These are phyloP conservation scores for Gloeostereum incarnatum DNA, from an alignment of 768 basidiomycete genomes.

Conservation along the genomic window DNA sequence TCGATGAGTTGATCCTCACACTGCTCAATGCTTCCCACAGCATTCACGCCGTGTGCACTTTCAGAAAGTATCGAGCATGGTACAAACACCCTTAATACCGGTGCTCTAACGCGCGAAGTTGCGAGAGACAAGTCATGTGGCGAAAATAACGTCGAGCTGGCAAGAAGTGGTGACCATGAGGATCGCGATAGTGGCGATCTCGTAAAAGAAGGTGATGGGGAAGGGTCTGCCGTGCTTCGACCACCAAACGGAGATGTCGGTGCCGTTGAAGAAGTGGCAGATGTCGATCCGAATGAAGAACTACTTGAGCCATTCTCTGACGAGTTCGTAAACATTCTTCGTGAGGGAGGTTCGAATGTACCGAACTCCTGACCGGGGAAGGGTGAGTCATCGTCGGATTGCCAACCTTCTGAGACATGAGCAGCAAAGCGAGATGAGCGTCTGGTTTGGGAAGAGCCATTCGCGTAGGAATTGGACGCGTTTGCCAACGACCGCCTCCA, in stretches of 20 bases:
- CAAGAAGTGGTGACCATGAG: constrained; percentile 15
- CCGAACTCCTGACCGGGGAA: background rate
- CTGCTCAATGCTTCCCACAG: constrained; percentile 26
- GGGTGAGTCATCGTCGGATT: constrained; percentile 28
- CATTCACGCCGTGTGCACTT: constrained; percentile 13
- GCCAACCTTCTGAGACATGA: constrained; percentile 11
- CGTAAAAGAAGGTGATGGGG: constrained; percentile 10
- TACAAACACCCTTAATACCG: constrained; percentile 65
- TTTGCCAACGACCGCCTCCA: constrained; percentile 42
- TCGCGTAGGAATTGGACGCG: too few species aligned
- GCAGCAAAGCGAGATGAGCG: constrained; percentile 17
- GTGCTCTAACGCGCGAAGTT: constrained; percentile 55
- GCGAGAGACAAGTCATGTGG: constrained; percentile 60
- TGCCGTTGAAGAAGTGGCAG: constrained; percentile 19
- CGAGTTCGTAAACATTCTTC: too few species aligned
- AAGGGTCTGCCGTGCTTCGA: constrained; percentile 24
- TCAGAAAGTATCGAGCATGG: constrained; percentile 52
- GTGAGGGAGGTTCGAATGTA: background rate
- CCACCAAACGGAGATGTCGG: background rate
- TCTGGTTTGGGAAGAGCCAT: constrained; percentile 6
- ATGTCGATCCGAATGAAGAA: background rate
- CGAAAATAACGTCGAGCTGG: constrained; percentile 18
- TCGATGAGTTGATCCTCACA: constrained; percentile 67
- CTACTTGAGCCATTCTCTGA: background rate
- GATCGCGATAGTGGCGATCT: constrained; percentile 9